Evolutionary conservation across 1,284 basidiomycete genomes (phyloP), one percentile per base, ranked within the genome.

Genomic region (Mycosarcoma mackinlayi): DNA sequence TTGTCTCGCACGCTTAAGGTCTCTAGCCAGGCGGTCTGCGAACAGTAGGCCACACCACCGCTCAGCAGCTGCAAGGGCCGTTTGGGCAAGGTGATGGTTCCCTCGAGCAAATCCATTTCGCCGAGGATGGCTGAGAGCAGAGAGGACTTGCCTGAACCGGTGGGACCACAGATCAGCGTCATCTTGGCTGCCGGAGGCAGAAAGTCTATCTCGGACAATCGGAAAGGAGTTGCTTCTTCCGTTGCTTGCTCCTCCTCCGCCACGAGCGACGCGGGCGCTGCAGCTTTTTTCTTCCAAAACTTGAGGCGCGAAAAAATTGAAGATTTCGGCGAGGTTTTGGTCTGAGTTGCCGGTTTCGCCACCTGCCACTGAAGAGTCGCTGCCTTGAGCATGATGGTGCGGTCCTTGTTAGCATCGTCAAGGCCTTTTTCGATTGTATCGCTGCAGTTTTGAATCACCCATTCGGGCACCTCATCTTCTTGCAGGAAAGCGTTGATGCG

Each of bases 401-500:
- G 84, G 0, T 79, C 62, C 1, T 62, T 46, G 25, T 57, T 33
- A 9, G 69, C 63, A 3, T 79, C 28, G 13, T 49, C 7, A 16
- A 25, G 23, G 11, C 16, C 11, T 1, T 13, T 6, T 3, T n/a
- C 30, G 1, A 40, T n/a, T 4, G 44, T 39, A 3, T 23, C 56
- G 33, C 48, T 74, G 76, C 34, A 34, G 39, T 59, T 58, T 7
- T 47, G 28, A 34, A 88, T 90, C 0, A 90, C 89, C 83, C 89
- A 89, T 13, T 86, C 87, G 0, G 88, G 85, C 3, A 92, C 90
- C 82, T 94, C 93, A 40, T 92, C 91, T 81, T 94, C 92, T 6
- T 86, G 86, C 10, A 95, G 86, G 83, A 90, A 95, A 0, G 87
- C 88, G 25, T 91, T 86, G 56, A 95, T 91, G 46, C 93, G 90